Evolutionary conservation across 352 stramenopile genomes (phyloP), one percentile per base, ranked within the genome.

Genomic region (Lagenidium giganteum): DNA sequence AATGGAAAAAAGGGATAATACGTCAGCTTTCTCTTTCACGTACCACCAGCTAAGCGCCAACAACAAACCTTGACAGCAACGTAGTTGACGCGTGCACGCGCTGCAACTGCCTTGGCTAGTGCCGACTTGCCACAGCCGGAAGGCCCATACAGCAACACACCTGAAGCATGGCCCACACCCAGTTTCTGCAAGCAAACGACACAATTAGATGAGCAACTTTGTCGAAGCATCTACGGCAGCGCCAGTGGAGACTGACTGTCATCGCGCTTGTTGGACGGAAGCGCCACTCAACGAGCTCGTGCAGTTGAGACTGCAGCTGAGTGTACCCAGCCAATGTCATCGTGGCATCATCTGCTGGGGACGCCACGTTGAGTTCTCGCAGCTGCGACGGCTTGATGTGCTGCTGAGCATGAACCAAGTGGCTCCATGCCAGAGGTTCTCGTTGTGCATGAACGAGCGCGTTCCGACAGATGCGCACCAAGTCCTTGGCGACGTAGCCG

Each of bases 61-160:
- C 0, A 38, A 40, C 47, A 23, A 50, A 89, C 80, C 69, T 93
- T 88, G 18, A 93, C 75, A 17, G 72, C 83, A 8, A 95, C 74
- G 43, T 89, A 85, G 47, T 91, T 92, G 13, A 84, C 73, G 18
- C 70, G 56, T 5, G 68, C 68, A 45, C 70, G 70, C 26, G 63
- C 70, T 37, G 81, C 76, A 9, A 93, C 37, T 5, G 61, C 66
- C 27, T 79, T 62, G n/a, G 88, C 66, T 6, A 95, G 61, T n/a
- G 86, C 52, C 21, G 74, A 88, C 48, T 95, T 95, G 25, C 83
- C 83, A 31, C 80, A 93, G 1, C 80, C 80, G 3, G 80, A 88
- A 7, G 83, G 80, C 5, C 83, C 83, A 27, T 83, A 84, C 4
- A 95, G 51, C 24, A 95, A 62, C 31, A 95, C 70, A 16, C 80